Evolutionary conservation across 2,329 filamentous ascomycete genomes (phyloP).

Genomic region (Trichoderma pleuroti): DNA sequence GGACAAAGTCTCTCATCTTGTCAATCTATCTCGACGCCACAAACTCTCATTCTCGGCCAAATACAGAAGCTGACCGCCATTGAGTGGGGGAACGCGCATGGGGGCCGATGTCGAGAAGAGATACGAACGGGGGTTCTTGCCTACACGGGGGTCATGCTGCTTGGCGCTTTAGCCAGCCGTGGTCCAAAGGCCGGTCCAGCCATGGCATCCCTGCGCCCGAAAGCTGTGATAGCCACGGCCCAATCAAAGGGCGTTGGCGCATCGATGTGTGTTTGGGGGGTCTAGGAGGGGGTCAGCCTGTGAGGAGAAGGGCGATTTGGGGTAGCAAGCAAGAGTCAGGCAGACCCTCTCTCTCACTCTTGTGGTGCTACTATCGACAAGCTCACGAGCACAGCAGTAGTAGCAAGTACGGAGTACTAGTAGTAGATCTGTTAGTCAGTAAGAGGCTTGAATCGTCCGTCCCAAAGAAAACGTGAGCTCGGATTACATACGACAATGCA

Average conservation of each 20-base stretch:
- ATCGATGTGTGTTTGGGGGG: background rate
- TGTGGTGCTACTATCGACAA: background rate
- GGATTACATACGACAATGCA: background rate
- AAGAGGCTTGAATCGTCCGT: background rate
- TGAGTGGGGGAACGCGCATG: constrained; percentile 1
- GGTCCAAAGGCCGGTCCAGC: background rate
- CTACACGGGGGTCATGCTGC: background rate
- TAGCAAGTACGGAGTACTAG: background rate
- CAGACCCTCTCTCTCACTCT: background rate
- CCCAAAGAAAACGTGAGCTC: background rate
- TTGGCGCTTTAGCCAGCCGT: background rate
- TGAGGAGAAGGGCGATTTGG: background rate
- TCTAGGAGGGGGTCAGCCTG: background rate
- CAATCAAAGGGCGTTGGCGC: background rate
- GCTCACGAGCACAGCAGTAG: background rate
- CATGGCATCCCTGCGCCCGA: background rate
- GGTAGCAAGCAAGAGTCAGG: background rate
- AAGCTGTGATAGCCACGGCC: background rate
- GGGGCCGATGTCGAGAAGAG: background rate
- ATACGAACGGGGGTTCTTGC: background rate
- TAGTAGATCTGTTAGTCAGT: background rate
- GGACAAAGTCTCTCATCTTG: background rate
- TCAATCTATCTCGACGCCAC: background rate
- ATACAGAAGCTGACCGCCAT: constrained; percentile 11
- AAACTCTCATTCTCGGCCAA: constrained; percentile 8